phyloP scores from a whole-genome alignment of 768 basidiomycete genomes.

The Pulveroboletus sp. region DNA sequence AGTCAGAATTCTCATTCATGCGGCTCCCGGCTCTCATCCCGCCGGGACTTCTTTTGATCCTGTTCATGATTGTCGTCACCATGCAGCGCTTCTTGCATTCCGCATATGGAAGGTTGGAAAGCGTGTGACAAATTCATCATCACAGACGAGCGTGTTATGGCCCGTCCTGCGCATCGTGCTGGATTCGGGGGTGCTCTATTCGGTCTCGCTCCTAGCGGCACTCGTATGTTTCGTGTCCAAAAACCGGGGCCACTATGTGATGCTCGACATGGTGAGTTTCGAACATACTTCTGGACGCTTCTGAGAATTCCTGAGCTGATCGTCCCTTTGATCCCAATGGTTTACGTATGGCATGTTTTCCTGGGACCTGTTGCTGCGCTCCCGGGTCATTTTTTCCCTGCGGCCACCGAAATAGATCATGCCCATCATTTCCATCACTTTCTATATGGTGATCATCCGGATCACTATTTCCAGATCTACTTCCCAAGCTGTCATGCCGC shows the following conservation, averaged over 20 bases:
- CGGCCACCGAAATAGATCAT: constrained; percentile 10
- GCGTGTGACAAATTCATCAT: not conserved
- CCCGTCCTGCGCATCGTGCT: constrained; percentile 23
- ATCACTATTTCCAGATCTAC: constrained; percentile 9
- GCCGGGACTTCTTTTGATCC: too few relatives aligned
- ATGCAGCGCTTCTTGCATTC: constrained; percentile 21
- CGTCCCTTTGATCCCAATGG: too few relatives aligned
- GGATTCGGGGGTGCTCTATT: constrained; percentile 24
- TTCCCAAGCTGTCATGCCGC: not conserved
- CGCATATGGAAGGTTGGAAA: constrained; percentile 23
- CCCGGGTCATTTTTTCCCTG: not conserved
- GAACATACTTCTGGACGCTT: not conserved
- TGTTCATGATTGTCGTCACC: too few relatives aligned
- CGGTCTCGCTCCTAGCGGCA: constrained; percentile 18
- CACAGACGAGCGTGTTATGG: constrained; percentile 8
- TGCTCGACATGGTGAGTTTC: constrained; percentile 22
- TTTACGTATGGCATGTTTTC: too few relatives aligned
- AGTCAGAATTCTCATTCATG: not conserved
- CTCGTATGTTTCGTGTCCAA: constrained; percentile 22
- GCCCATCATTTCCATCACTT: constrained; percentile 25
- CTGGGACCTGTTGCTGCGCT: not conserved
- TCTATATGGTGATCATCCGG: constrained; percentile 26
- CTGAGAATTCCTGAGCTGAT: not conserved
- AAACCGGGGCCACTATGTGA: constrained; percentile 18
- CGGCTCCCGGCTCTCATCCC: too few relatives aligned